phyloP scores from a whole-genome alignment of 345 rosid genomes.

The Salix exigua region DNA sequence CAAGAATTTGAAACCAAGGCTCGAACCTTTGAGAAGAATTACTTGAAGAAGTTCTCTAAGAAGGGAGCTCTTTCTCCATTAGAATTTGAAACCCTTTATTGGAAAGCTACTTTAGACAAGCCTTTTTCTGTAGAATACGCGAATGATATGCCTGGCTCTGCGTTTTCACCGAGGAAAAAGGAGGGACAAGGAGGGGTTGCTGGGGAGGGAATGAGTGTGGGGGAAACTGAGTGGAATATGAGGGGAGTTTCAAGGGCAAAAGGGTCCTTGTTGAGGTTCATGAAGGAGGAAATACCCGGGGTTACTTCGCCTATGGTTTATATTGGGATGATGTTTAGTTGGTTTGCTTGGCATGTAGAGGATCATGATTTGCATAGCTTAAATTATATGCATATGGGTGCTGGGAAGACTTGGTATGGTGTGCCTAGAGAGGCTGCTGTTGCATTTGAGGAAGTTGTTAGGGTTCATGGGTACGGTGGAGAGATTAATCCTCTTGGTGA shows the following conservation, averaged over 20 bases:
- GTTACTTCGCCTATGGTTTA: constrained; percentile 98
- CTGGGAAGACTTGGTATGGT: constrained; percentile 97
- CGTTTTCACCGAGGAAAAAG: constrained; percentile 62
- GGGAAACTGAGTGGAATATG: constrained; percentile 96
- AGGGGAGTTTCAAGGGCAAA: constrained; percentile 85
- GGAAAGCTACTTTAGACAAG: constrained; percentile 92
- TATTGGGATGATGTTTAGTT: constrained; percentile 93
- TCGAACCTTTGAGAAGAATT: constrained; percentile 61
- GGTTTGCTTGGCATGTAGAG: constrained; percentile 99
- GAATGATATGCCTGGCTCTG: constrained; percentile 97
- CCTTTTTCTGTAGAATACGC: constrained; percentile 96
- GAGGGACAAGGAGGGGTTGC: constrained; percentile 28
- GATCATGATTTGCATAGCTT: constrained; percentile 98
- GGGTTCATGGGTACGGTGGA: constrained; percentile 90
- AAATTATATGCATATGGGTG: constrained; percentile 95
- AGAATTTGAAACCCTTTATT: constrained; percentile 82
- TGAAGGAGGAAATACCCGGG: constrained; percentile 98
- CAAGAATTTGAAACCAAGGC: constrained; percentile 91
- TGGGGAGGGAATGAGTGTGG: constrained; percentile 64
- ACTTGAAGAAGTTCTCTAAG: constrained; percentile 56
- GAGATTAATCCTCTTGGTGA: constrained; percentile 95
- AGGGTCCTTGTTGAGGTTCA: constrained; percentile 85
- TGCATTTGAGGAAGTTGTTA: constrained; percentile 94
- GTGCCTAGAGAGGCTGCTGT: constrained; percentile 88
- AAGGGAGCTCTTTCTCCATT: constrained; percentile 59